Percentiles rank a stretch among this genome's conserved stretches.
Conservation (phyloP, 177 flowering plant genomes). For the Vitis hybrid region DNA sequence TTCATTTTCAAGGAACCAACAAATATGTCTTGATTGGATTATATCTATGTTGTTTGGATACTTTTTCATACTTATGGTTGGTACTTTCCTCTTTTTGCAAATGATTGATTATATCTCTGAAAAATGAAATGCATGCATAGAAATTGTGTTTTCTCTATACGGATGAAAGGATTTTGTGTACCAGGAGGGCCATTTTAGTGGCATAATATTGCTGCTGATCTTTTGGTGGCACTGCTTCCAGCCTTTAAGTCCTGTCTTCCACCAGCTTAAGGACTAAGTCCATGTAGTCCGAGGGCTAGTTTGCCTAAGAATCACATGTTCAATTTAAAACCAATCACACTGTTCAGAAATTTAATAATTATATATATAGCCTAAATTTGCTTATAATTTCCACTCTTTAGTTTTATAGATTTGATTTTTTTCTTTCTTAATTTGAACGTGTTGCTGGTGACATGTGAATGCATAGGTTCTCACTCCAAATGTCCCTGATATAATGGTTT, state of each 20-base stretch:
- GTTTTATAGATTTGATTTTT: background rate
- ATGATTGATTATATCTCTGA: no score
- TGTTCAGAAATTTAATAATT: no score
- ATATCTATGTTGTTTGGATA: no score
- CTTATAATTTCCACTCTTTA: background rate
- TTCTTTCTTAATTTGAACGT: slow-evolving; percentile 4
- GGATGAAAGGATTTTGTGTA: no score
- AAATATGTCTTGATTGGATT: no score
- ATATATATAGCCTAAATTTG: background rate
- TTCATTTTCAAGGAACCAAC: no score
- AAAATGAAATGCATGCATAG: no score
- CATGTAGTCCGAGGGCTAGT: background rate
- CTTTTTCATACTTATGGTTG: no score
- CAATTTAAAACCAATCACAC: background rate
- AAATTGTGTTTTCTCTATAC: no score
- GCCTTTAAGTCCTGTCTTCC: background rate
- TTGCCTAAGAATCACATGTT: background rate
- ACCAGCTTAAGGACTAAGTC: background rate
- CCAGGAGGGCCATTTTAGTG: no score
- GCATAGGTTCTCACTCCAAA: slow-evolving; percentile 95
- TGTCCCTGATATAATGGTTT: slow-evolving; percentile 92
- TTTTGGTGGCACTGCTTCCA: background rate
- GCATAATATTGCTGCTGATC: no score
- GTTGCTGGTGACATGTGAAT: slow-evolving; percentile 1
- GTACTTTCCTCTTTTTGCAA: no score